phyloP scores from a whole-genome alignment of 1,284 basidiomycete species.

The Kwoniella shivajii region DNA sequence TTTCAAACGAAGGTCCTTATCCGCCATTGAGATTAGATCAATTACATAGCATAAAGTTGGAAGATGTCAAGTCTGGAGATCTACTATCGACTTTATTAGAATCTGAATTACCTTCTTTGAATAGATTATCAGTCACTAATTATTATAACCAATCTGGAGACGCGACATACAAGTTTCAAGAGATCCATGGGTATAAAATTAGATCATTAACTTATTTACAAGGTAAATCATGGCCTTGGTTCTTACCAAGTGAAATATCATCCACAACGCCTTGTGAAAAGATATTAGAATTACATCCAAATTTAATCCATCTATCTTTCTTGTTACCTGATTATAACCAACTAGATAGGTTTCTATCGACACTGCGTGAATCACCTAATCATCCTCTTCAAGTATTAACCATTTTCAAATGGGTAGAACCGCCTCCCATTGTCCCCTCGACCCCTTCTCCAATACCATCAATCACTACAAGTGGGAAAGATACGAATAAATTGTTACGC shows the following conservation, averaged over 20 bases:
- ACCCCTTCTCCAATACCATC: neutral
- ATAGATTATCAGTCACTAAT: conserved; percentile 71
- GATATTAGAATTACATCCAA: conserved; percentile 35
- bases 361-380: neutral
- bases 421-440: neutral
- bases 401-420: conserved; percentile 58
- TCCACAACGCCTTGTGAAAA: conserved; percentile 66
- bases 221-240: conserved; percentile 40
- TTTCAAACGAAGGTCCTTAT: neutral
- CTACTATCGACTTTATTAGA: conserved; percentile 65
- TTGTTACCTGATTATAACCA: conserved; percentile 31
- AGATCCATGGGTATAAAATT: conserved; percentile 64
- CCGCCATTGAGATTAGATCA: conserved; percentile 60
- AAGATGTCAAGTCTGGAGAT: conserved; percentile 68
- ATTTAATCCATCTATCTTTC: conserved; percentile 46
- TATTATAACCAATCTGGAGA: conserved; percentile 52
- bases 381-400: conserved; percentile 67
- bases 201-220: conserved; percentile 67
- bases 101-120: conserved; percentile 66
- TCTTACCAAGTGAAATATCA: neutral
- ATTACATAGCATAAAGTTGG: conserved; percentile 66
- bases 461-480: neutral
- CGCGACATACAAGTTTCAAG: conserved; percentile 65
- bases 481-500: conserved; percentile 24
- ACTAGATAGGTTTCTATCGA: conserved; percentile 10